phyloP scores from a whole-genome alignment of 1,139 yeast genomes.

The Yamadazyma blattariae region DNA sequence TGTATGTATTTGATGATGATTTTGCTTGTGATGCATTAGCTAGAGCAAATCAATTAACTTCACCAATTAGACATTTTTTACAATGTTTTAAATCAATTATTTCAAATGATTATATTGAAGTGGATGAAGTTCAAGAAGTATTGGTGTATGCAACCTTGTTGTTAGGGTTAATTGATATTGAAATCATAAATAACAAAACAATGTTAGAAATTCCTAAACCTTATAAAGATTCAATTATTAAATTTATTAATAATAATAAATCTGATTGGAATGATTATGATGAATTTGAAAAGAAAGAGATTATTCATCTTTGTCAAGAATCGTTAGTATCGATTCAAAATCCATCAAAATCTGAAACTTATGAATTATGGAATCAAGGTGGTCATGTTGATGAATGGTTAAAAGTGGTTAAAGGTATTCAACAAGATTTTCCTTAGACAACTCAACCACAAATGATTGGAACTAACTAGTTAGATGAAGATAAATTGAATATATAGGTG shows the following conservation, averaged over 20 bases:
- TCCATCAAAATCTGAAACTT: slow-evolving; percentile 8
- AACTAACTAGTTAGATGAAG: too few species aligned
- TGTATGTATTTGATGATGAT: slow-evolving; percentile 15
- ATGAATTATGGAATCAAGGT: slow-evolving; percentile 11
- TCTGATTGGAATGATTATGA: slow-evolving; percentile 3
- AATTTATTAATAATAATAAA: slow-evolving; percentile 6
- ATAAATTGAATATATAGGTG: too few species aligned
- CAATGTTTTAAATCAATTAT: neutral
- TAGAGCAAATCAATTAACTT: neutral
- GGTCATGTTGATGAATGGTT: slow-evolving; percentile 7
- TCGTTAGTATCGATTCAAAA: slow-evolving; percentile 4
- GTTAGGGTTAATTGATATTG: slow-evolving; percentile 6
- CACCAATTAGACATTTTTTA: neutral
- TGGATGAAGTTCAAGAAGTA: slow-evolving; percentile 8
- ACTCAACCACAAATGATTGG: too few species aligned
- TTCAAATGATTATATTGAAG: slow-evolving; percentile 8
- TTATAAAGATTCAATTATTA: slow-evolving; percentile 4
- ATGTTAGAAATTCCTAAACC: slow-evolving; percentile 1
- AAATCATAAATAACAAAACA: slow-evolving; percentile 3
- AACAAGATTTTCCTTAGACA: too few species aligned
- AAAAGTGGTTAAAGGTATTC: too few species aligned
- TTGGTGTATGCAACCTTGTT: slow-evolving; percentile 9
- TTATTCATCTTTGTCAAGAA: neutral
- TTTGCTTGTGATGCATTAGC: slow-evolving; percentile 12
- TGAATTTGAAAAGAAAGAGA: too few species aligned